Base-by-base conservation (phyloP, 1,284 basidiomycete species). In the Ceraceosorus guamensis region DNA sequence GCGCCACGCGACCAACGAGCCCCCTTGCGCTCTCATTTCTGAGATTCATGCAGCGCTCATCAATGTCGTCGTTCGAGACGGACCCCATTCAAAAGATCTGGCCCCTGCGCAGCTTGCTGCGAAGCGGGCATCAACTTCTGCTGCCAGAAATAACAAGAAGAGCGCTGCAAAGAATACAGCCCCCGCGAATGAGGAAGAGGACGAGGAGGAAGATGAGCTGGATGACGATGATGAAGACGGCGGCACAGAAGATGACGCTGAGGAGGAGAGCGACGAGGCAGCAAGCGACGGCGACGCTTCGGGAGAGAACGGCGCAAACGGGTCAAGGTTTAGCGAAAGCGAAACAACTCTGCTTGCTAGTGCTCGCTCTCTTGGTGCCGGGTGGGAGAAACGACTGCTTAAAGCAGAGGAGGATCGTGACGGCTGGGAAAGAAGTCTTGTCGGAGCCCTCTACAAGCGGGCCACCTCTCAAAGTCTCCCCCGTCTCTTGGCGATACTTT, bases 31-130 rank as follows among this genome's bases (percentile, higher is more conserved):
- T 35, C 80, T 98, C 45, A 81, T 97, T 43, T 84, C 84, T 52
- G 95, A 97, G 77, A 82, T 95, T 39, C 92, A 98, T 76, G 86
- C 88, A 0, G 83, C 84, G 0, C 83, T 98, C 43, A 85, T 97
- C 61, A 93, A 92, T 76, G 85, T 88, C 65, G 81, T 97, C 52
- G 76, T 80, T 35, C 84, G 87, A 34, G 91, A 92, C 56, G 66
- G 41, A 81, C 88, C 31, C 77, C 83, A 30, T 86, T 85, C 75
- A 80, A 80, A 55, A 82, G 85, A 48, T 85, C 87, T 74, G 84
- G 37, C 41, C 2, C 24, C 53, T 6, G 58, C 59, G 1, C 50
- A 48, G 10, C 56, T 61, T 33, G 53, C 60, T 3, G 35, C 10
- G 13, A 58, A 41, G 46, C 52, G 31, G 52, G 56, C 31, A 46